Base-by-base conservation (phyloP, 1,284 basidiomycete genomes). In the Cutaneotrichosporon sp. region DNA sequence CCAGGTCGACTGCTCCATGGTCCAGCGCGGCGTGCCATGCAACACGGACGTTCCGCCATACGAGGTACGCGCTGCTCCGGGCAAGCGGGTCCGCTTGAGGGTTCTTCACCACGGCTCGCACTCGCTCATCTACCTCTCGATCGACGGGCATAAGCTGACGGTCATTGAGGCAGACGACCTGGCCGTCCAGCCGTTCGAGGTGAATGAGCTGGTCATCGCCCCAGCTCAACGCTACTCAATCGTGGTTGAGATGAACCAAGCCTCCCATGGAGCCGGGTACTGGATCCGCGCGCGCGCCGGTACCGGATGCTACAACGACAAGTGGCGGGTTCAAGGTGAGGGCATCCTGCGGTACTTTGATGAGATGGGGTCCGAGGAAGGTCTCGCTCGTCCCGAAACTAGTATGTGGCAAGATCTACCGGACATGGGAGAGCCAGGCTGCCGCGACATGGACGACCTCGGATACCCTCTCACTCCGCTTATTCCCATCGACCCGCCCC, bases 151-250 rank as follows among this genome's bases (percentile, higher is more conserved):
- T 56, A 42, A 56, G 5, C 53, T 77, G 18, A 63, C 71, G 21
- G 66, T 77, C 11, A 65, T 73, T 51, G 74, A 77, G 56, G 65
- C 65, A 7, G 75, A 76, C 62, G 72, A 71, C 58, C 68, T 65
- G 9, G 31, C 63, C 4, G 58, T 77, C n/a, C 58, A 66, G 42
- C 60, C 72, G 11, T 53, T 77, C 9, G 63, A 61, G 46, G 49
- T 72, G n/a, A 69, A 70, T 38, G 72, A 76, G 56, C 26, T 75
- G 1, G 56, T 64, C 7, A 40, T 75, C 3, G 68, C 53, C 0
- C 64, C 66, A 0, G 77, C 72, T 0, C 73, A 80, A 63, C 72
- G 80, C 56, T 74, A 73, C 59, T 77, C 75, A 6, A 70, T 72
- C 32, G 58, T 80, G 22, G 56, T 81, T 18, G 63, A 76, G 57